Conservation (phyloP, 2,329 filamentous ascomycete species). For the Penicillium sumatraense region DNA sequence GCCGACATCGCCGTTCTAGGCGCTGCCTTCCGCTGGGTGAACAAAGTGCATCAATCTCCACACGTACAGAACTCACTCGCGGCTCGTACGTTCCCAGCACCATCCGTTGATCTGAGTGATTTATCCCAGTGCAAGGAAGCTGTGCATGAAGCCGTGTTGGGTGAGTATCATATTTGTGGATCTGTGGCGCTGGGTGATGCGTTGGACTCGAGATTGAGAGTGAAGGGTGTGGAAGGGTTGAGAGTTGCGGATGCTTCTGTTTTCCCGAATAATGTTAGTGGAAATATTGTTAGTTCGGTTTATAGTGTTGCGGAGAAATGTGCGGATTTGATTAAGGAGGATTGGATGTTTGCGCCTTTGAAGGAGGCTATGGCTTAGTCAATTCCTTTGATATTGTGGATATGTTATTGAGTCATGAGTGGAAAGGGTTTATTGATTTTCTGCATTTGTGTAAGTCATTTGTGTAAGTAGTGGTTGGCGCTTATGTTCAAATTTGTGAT, state of each 20-base stretch:
- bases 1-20: conserved; percentile 19
- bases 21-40: conserved; percentile 11
- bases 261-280: conserved; percentile 30
- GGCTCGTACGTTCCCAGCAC: neutral
- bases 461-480: no score
- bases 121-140: neutral
- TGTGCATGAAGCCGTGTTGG: conserved; percentile 7
- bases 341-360: conserved; percentile 14
- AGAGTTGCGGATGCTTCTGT: conserved; percentile 31
- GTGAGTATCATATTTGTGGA: conserved; percentile 20
- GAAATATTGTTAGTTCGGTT: conserved; percentile 31
- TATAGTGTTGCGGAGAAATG: conserved; percentile 41
- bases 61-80: neutral
- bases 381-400: neutral
- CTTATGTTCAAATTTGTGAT: no score
- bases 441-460: no score
- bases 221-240: conserved; percentile 29
- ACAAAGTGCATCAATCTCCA: neutral
- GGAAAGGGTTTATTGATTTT: no score
- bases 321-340: conserved; percentile 39
- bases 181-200: conserved; percentile 36
- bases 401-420: no score
- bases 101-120: neutral
- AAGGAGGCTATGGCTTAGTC: neutral
- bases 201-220: conserved; percentile 29